phyloP scores from a whole-genome alignment of 2,329 filamentous ascomycete genomes.

The Ophiostoma montium region DNA sequence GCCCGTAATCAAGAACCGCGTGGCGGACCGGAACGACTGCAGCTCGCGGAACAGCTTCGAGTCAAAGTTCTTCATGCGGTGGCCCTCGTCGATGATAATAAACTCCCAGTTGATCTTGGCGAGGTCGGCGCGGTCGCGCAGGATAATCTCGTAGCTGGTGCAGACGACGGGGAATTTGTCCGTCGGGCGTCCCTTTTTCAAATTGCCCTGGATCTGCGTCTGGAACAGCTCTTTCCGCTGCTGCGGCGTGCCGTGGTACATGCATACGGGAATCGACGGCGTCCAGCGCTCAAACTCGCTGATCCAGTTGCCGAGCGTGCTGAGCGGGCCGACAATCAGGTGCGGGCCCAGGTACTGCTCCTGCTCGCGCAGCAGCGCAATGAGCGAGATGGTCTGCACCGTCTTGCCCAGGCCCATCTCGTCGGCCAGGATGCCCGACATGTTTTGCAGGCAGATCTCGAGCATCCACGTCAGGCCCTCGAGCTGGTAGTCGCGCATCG shows the following conservation, averaged over 20 bases:
- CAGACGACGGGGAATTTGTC: conserved; percentile 78
- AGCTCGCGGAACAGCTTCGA: conserved; percentile 83
- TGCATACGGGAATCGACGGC: conserved; percentile 70
- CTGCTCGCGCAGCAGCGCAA: conserved; percentile 77
- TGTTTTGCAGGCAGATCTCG: conserved; percentile 62
- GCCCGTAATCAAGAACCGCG: conserved; percentile 81
- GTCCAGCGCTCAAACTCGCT: conserved; percentile 89
- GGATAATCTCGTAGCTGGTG: conserved; percentile 91
- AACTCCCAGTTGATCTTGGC: conserved; percentile 88
- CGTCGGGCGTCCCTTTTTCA: conserved; percentile 43
- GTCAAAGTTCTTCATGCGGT: conserved; percentile 93
- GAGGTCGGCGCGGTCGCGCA: conserved; percentile 73
- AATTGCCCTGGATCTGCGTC: conserved; percentile 54
- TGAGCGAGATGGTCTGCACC: conserved; percentile 75
- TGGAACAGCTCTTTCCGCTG: conserved; percentile 64
- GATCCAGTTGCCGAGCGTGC: conserved; percentile 90
- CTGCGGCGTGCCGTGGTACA: conserved; percentile 77
- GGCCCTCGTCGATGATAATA: conserved; percentile 95
- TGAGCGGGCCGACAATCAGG: conserved; percentile 77
- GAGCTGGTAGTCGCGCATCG: conserved; percentile 87
- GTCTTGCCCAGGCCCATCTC: conserved; percentile 92
- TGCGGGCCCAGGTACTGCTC: conserved; percentile 76
- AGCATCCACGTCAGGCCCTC: conserved; percentile 95
- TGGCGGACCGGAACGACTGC: conserved; percentile 77
- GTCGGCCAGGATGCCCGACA: conserved; percentile 83